Evolutionary conservation across 1,139 yeast species (phyloP).

Genomic region (Scheffersomyces lignicola): DNA sequence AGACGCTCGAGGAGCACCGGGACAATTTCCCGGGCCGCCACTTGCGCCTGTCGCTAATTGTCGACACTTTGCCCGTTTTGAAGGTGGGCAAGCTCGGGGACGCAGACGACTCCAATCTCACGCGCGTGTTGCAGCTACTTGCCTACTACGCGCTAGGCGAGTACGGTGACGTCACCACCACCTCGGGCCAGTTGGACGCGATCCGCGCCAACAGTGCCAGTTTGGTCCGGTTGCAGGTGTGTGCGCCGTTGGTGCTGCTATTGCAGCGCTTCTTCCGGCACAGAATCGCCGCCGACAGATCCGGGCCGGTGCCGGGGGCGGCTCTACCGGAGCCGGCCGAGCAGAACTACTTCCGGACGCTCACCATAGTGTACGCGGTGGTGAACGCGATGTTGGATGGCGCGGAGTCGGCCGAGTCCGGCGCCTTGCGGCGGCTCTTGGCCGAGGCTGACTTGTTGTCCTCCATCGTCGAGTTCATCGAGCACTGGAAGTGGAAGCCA

Average conservation of each 20-base stretch:
- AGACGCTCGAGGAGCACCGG: not conserved
- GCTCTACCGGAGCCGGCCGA: constrained; percentile 10
- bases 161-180: constrained; percentile 27
- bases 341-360: constrained; percentile 29
- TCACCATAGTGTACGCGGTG: constrained; percentile 58
- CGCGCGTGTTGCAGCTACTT: constrained; percentile 13
- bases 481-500: constrained; percentile 65
- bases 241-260: constrained; percentile 14
- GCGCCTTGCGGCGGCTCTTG: constrained; percentile 19
- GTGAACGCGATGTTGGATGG: constrained; percentile 28
- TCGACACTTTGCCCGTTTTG: not conserved
- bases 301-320: not conserved
- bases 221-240: constrained; percentile 10
- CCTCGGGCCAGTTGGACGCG: constrained; percentile 34
- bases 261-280: constrained; percentile 16
- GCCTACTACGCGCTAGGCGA: constrained; percentile 46
- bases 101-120: constrained; percentile 2
- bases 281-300: constrained; percentile 15
- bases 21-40: not conserved
- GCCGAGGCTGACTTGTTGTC: constrained; percentile 38
- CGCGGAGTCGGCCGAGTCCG: constrained; percentile 16
- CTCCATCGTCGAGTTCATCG: constrained; percentile 52
- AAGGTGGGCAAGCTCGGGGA: not conserved
- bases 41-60: too few species aligned
- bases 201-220: constrained; percentile 20